Percentiles rank a stretch among this genome's conserved stretches.
These are phyloP conservation scores for Quercus wislizeni DNA, from an alignment of 306 rosid genomes.

Conservation along the genomic window DNA sequence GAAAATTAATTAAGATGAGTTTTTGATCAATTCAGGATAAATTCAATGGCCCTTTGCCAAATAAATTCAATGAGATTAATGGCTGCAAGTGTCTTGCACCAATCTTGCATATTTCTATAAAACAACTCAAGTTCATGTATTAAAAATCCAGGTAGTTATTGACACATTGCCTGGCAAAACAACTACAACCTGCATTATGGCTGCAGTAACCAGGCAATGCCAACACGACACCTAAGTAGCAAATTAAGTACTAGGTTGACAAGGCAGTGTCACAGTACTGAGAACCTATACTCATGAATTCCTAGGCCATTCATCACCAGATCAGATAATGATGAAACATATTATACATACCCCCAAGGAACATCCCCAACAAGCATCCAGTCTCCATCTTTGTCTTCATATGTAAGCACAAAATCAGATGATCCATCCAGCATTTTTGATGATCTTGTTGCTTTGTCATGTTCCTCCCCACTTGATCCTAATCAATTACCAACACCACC, in stretches of 20 bases:
- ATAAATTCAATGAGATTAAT: neutral
- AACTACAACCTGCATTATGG: neutral
- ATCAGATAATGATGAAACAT: constrained; percentile 2
- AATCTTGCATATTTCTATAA: neutral
- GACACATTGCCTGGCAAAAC: neutral
- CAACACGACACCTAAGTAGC: neutral
- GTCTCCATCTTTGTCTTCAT: constrained; percentile 96
- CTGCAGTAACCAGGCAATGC: neutral
- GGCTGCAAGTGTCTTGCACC: neutral
- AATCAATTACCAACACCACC: constrained; percentile 11
- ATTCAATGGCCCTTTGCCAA: neutral
- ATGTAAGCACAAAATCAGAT: constrained; percentile 76
- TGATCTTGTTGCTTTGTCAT: constrained; percentile 39
- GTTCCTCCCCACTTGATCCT: constrained; percentile 57
- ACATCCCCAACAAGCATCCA: constrained; percentile 99
- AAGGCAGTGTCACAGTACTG: neutral
- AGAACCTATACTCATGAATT: neutral
- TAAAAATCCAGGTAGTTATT: neutral
- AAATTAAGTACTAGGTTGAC: neutral
- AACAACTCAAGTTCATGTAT: neutral
- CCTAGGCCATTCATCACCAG: neutral
- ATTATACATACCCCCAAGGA: constrained; percentile 78
- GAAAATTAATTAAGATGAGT: too few relatives aligned
- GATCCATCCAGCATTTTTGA: constrained; percentile 69
- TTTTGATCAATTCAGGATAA: neutral